These are phyloP conservation scores for Botrytis elliptica DNA, from an alignment of 2,329 filamentous ascomycete species.

Conservation along the genomic window DNA sequence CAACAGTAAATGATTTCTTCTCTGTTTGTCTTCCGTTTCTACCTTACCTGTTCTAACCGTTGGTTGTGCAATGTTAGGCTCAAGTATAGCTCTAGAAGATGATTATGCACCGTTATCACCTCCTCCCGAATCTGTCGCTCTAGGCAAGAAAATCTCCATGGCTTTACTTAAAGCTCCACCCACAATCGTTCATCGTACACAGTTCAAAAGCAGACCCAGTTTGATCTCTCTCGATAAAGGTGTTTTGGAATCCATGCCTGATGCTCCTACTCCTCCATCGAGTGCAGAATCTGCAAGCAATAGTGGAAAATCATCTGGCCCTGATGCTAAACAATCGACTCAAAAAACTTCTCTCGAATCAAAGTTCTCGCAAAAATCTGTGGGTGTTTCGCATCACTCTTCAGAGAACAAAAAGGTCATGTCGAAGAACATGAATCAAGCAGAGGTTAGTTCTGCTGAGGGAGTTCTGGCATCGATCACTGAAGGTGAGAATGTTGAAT, in stretches of 20 bases:
- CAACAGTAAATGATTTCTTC: constrained; percentile 34
- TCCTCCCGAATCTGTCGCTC: constrained; percentile 4
- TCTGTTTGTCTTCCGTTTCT: background rate
- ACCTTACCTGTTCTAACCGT: background rate
- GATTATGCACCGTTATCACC: constrained; percentile 17
- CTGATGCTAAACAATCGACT: constrained; percentile 35
- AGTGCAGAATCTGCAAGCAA: constrained; percentile 33
- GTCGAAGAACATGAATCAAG: constrained; percentile 24
- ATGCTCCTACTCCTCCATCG: constrained; percentile 32
- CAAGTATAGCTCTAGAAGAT: background rate
- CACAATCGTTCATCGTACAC: constrained; percentile 46
- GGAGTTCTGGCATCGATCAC: constrained; percentile 34
- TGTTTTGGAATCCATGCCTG: constrained; percentile 28
- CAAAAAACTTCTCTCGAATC: constrained; percentile 44
- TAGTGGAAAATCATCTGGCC: constrained; percentile 36
- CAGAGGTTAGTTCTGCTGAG: constrained; percentile 30
- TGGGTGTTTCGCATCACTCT: constrained; percentile 32
- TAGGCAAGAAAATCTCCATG: constrained; percentile 42
- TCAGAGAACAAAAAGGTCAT: constrained; percentile 35
- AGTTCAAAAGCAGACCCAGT: constrained; percentile 42
- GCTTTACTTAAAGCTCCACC: constrained; percentile 43
- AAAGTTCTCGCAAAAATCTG: constrained; percentile 40
- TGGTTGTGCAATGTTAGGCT: background rate
- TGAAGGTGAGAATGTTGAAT: constrained; percentile 27
- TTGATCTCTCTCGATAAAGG: constrained; percentile 41